Conservation (phyloP, 1,284 basidiomycete species). For the Anthracocystis walkeri region DNA sequence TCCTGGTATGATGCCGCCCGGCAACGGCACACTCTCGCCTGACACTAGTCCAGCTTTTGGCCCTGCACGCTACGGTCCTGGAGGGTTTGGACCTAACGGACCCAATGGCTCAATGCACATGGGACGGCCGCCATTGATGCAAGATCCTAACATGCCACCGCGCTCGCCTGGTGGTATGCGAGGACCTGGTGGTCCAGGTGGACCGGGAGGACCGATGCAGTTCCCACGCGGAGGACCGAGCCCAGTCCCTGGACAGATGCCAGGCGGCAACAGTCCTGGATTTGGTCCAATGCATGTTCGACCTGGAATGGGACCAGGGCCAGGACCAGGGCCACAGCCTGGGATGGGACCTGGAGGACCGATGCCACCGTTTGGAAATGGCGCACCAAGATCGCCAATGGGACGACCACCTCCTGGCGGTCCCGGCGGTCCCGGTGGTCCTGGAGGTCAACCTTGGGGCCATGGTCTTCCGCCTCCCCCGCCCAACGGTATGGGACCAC, state of each 20-base stretch:
- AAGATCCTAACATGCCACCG: constrained; percentile 45
- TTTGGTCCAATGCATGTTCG: constrained; percentile 39
- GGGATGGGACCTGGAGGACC: constrained; percentile 40
- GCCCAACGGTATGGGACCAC: constrained; percentile 22
- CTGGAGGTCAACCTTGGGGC: constrained; percentile 14
- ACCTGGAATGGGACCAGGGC: constrained; percentile 30
- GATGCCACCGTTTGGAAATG: constrained; percentile 38
- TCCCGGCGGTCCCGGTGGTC: constrained; percentile 1
- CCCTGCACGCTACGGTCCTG: constrained; percentile 31
- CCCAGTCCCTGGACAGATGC: constrained; percentile 39
- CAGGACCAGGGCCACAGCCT: constrained; percentile 20
- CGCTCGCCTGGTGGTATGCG: constrained; percentile 37
- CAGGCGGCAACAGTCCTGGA: constrained; percentile 27
- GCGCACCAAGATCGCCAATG: constrained; percentile 37
- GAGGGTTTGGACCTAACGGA: constrained; percentile 22
- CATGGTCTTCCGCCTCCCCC: constrained; percentile 23
- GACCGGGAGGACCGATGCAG: constrained; percentile 22
- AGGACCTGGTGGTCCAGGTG: constrained; percentile 9
- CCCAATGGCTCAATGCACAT: constrained; percentile 27
- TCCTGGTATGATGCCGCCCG: constrained; percentile 45
- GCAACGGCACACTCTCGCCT: constrained; percentile 37
- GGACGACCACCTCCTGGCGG: constrained; percentile 28
- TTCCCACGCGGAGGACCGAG: constrained; percentile 45
- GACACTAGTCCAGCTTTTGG: constrained; percentile 48
- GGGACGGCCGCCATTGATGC: constrained; percentile 49